Percentiles rank a stretch among this genome's conserved stretches.
These are phyloP conservation scores for Penicillium samsonianum DNA, from an alignment of 495 filamentous ascomycete species.

Conservation along the genomic window DNA sequence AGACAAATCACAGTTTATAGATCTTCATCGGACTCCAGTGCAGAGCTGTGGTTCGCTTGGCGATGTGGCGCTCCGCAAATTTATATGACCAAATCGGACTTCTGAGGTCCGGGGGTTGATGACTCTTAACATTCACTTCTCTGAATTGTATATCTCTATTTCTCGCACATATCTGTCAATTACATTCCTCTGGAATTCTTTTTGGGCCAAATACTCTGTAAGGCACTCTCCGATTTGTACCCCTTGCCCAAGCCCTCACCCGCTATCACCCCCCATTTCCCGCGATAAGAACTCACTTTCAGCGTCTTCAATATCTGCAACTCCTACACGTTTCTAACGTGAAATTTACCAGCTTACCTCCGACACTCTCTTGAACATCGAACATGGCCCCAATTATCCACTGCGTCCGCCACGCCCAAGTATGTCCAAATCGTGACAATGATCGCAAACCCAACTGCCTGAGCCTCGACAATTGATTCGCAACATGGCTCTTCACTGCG, in stretches of 20 bases:
- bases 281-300: slow-evolving; percentile 25
- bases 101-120: slow-evolving; percentile 16
- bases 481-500: not conserved
- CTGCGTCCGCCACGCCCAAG: slow-evolving; percentile 57
- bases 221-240: not conserved
- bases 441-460: slow-evolving; percentile 3
- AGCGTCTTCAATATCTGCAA: slow-evolving; percentile 12
- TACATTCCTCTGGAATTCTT: not conserved
- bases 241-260: slow-evolving; percentile 10
- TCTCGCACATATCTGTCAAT: not conserved
- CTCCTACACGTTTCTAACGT: slow-evolving; percentile 10
- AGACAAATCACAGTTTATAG: slow-evolving; percentile 18
- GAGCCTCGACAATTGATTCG: slow-evolving; percentile 1
- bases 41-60: slow-evolving; percentile 17
- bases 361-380: not conserved
- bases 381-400: slow-evolving; percentile 50
- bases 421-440: slow-evolving; percentile 23
- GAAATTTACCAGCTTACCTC: not conserved
- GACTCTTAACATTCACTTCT: slow-evolving; percentile 17
- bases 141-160: not conserved
- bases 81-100: slow-evolving; percentile 15
- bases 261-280: slow-evolving; percentile 22
- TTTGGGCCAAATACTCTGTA: not conserved
- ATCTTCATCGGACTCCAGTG: slow-evolving; percentile 7
- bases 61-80: slow-evolving; percentile 13